Conservation (phyloP, 139 green algal genomes). For the Microglena sp. region DNA sequence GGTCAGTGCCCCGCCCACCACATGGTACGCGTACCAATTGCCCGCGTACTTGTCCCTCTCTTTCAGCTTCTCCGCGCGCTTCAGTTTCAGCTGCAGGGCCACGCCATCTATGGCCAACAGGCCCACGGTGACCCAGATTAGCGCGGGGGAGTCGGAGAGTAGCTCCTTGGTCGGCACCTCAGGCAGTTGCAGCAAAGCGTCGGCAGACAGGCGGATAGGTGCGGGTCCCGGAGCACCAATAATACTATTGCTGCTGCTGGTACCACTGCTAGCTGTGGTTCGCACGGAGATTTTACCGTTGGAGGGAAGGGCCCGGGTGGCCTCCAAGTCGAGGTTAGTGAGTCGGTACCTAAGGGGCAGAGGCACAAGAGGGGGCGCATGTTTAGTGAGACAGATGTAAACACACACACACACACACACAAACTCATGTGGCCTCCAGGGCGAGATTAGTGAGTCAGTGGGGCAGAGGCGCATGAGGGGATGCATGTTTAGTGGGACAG, state of each 20-base stretch:
- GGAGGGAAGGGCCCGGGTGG: not conserved
- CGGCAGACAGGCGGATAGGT: conserved; percentile 7
- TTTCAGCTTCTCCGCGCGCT: conserved; percentile 31
- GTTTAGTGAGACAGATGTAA: too few relatives aligned
- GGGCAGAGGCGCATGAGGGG: too few relatives aligned
- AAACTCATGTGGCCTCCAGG: too few relatives aligned
- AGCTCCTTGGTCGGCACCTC: conserved; percentile 24
- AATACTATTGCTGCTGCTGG: too few relatives aligned
- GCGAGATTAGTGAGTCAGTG: too few relatives aligned
- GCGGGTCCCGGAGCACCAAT: too few relatives aligned
- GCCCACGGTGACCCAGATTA: conserved; percentile 49
- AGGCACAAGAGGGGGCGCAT: too few relatives aligned
- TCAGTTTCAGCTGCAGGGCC: conserved; percentile 46
- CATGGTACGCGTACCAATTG: conserved; percentile 56
- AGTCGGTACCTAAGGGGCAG: conserved; percentile 6
- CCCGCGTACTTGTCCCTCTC: conserved; percentile 43
- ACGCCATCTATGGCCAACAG: conserved; percentile 44
- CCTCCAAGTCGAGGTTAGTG: not conserved
- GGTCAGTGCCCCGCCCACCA: conserved; percentile 15
- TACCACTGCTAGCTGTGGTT: not conserved
- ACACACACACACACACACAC: too few relatives aligned
- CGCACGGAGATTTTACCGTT: conserved; percentile 6
- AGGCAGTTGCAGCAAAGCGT: conserved; percentile 44
- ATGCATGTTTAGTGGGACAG: too few relatives aligned
- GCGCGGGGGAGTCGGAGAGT: conserved; percentile 15